Percentiles rank a stretch among this genome's conserved stretches.
phyloP scores from a whole-genome alignment of 2,329 filamentous ascomycete species.

The Geosmithia flava region DNA sequence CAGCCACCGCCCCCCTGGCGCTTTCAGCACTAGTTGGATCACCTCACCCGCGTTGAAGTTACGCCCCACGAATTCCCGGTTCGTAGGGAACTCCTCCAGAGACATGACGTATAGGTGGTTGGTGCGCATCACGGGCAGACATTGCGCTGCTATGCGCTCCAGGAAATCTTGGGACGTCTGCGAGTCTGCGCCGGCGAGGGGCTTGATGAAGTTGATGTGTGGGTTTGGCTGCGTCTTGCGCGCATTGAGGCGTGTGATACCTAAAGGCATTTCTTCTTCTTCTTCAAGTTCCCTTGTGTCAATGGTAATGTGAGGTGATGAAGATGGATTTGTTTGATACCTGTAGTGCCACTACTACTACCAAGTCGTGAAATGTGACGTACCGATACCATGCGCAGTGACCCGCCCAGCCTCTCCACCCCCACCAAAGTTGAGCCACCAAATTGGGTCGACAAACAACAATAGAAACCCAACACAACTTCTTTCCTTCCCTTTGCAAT shows the following conservation, averaged over 20 bases:
- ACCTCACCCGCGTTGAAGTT: constrained; percentile 89
- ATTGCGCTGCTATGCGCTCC: constrained; percentile 70
- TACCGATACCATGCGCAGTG: background rate
- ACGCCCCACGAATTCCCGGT: constrained; percentile 71
- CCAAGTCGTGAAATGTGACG: background rate
- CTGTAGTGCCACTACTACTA: too few species aligned
- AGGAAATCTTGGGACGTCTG: constrained; percentile 56
- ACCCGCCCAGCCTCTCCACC: background rate
- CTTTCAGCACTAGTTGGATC: constrained; percentile 70
- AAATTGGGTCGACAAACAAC: background rate
- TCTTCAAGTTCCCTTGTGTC: too few species aligned
- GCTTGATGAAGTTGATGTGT: constrained; percentile 76
- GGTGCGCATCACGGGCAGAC: constrained; percentile 59
- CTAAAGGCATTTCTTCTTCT: constrained; percentile 50
- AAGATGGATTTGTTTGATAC: too few species aligned
- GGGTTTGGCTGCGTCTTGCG: constrained; percentile 63
- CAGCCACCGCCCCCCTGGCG: constrained; percentile 56
- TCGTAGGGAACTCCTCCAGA: constrained; percentile 72
- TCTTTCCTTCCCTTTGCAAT: too few species aligned
- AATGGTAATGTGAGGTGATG: too few species aligned
- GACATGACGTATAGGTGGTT: constrained; percentile 53
- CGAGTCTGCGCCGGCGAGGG: constrained; percentile 53
- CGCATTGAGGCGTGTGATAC: constrained; percentile 68
- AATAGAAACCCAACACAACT: background rate
- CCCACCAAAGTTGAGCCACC: too few species aligned